A percentile compares a stretch with the other conserved stretches of the same genome.
These are phyloP conservation scores for Coprinellus micaceus DNA, from an alignment of 768 basidiomycete genomes.

Conservation along the genomic window DNA sequence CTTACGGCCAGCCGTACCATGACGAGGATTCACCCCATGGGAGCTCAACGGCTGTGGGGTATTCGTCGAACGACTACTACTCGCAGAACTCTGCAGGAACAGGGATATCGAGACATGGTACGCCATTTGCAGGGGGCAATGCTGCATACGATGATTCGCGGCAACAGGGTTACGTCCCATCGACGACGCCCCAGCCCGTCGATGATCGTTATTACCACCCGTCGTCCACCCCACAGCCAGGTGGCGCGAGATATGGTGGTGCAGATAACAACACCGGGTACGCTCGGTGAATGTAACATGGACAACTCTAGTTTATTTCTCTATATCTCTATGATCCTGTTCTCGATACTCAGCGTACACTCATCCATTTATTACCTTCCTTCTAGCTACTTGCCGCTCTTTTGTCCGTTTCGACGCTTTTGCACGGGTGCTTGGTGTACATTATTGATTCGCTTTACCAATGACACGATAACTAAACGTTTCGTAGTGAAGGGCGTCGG, in stretches of 20 bases:
- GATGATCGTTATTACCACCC: background rate
- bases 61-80: background rate
- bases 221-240: background rate
- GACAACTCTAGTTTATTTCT: no score
- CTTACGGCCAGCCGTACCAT: conserved; percentile 43
- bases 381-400: background rate
- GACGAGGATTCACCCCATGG: conserved; percentile 70
- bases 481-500: no score
- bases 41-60: conserved; percentile 43
- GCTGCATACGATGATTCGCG: background rate
- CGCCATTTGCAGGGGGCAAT: conserved; percentile 23
- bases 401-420: background rate
- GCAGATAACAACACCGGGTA: no score
- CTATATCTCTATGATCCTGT: no score
- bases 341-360: no score
- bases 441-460: conserved; percentile 9
- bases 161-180: background rate
- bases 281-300: background rate
- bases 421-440: conserved; percentile 6
- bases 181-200: background rate
- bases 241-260: background rate
- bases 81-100: conserved; percentile 17
- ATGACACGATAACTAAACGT: conserved; percentile 2
- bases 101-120: conserved; percentile 31
- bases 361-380: background rate